Evolutionary conservation across 257 asterid species (phyloP).

Genomic region (Haberlea rhodopensis): DNA sequence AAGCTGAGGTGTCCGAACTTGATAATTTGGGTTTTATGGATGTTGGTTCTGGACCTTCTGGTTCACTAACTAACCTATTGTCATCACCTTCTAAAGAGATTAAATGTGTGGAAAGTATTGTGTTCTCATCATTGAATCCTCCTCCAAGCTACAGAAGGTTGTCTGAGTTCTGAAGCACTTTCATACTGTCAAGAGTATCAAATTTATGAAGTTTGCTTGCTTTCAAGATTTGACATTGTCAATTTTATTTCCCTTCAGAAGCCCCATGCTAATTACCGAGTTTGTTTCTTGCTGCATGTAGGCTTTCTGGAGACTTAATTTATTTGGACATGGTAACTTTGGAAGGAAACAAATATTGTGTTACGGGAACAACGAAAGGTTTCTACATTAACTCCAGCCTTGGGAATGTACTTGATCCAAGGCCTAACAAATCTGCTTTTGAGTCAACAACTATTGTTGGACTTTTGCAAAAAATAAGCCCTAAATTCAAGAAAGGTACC

Average conservation of each 20-base stretch:
- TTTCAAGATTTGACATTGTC: background rate
- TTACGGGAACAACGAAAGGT: constrained; percentile 81
- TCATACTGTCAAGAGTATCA: background rate
- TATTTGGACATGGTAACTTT: constrained; percentile 85
- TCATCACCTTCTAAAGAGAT: constrained; percentile 74
- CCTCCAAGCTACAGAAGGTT: constrained; percentile 98
- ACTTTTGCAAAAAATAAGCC: constrained; percentile 84
- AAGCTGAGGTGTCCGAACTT: constrained; percentile 73
- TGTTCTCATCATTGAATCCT: constrained; percentile 91
- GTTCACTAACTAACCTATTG: constrained; percentile 61
- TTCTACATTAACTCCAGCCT: constrained; percentile 84
- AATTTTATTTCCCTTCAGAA: constrained; percentile 22
- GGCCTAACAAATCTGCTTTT: constrained; percentile 53
- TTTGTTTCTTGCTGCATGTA: constrained; percentile 38
- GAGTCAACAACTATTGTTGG: constrained; percentile 86
- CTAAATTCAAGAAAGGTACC: constrained; percentile 87
- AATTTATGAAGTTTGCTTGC: constrained; percentile 10
- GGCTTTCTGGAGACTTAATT: constrained; percentile 94
- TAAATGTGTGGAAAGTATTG: constrained; percentile 72
- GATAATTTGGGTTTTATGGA: constrained; percentile 76
- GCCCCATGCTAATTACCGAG: constrained; percentile 25
- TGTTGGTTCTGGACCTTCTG: constrained; percentile 55
- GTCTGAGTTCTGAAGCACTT: constrained; percentile 14
- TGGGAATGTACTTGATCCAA: constrained; percentile 70
- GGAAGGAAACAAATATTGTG: constrained; percentile 80